Evolutionary conservation across 2,329 filamentous ascomycete genomes (phyloP).

Genomic region (Colletotrichum sojae): DNA sequence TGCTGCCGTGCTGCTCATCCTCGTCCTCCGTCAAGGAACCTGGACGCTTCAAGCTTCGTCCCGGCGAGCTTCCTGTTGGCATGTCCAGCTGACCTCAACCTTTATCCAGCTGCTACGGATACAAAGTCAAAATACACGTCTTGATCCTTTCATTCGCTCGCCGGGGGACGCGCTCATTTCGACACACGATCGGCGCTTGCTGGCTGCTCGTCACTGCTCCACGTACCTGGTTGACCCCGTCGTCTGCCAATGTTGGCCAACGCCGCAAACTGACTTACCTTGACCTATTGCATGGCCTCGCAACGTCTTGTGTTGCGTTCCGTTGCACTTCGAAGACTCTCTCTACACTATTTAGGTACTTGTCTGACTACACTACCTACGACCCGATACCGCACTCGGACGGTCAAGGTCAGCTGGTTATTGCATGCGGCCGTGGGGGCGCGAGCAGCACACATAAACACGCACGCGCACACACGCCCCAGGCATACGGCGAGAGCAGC

Average conservation of each 20-base stretch:
- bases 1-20: constrained; percentile 12
- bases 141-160: constrained; percentile 24
- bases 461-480: neutral
- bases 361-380: neutral
- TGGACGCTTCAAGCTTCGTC: constrained; percentile 22
- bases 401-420: constrained; percentile 31
- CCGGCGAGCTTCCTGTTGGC: constrained; percentile 16
- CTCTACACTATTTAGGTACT: no score
- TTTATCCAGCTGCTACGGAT: constrained; percentile 38
- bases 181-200: constrained; percentile 31
- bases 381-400: constrained; percentile 29
- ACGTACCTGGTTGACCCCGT: constrained; percentile 33
- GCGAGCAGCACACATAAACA: constrained; percentile 1
- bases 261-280: neutral
- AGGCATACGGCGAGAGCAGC: constrained; percentile 1
- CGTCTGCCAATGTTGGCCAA: constrained; percentile 12
- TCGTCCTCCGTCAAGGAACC: constrained; percentile 3
- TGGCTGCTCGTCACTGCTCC: constrained; percentile 31
- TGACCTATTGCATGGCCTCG: no score
- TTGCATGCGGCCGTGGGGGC: constrained; percentile 37
- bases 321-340: no score
- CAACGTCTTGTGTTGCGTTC: no score
- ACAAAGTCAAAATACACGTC: constrained; percentile 36
- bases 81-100: constrained; percentile 40
- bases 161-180: constrained; percentile 16